phyloP scores from a whole-genome alignment of 345 rosid species.

The Hirschfeldia incana region DNA sequence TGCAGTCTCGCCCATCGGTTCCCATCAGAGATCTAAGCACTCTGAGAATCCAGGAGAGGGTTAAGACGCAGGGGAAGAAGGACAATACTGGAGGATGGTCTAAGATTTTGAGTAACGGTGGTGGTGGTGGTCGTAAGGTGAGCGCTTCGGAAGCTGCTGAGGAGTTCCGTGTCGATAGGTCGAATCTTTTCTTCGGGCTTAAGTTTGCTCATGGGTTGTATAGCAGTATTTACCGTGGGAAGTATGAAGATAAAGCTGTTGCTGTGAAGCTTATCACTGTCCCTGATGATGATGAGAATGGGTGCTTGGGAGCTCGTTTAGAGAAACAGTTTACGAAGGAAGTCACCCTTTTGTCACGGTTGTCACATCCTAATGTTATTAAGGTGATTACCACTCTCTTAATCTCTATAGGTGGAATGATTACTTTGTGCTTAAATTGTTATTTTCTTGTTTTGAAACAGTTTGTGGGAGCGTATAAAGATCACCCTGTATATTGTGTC shows the following conservation, averaged over 20 bases:
- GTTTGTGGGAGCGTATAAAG: constrained; percentile 78
- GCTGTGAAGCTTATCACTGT: constrained; percentile 90
- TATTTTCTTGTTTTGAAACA: constrained; percentile 40
- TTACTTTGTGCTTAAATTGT: no score
- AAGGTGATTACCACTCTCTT: constrained; percentile 53
- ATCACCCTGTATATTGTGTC: constrained; percentile 71
- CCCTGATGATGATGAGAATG: constrained; percentile 89
- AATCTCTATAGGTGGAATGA: no score
- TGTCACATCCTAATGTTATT: constrained; percentile 75
- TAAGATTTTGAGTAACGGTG: constrained; percentile 63
- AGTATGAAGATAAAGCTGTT: constrained; percentile 86
- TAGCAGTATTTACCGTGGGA: constrained; percentile 90
- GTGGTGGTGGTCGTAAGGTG: constrained; percentile 64
- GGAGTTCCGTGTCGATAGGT: constrained; percentile 70
- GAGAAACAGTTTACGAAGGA: constrained; percentile 88
- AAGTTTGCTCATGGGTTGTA: constrained; percentile 94
- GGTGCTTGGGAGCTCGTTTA: constrained; percentile 61
- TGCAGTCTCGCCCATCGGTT: constrained; percentile 43
- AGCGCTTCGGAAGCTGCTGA: constrained; percentile 71
- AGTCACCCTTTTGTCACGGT: constrained; percentile 75
- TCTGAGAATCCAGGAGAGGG: constrained; percentile 56
- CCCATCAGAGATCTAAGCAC: constrained; percentile 64
- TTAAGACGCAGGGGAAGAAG: constrained; percentile 46
- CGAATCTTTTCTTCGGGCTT: constrained; percentile 84
- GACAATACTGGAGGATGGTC: constrained; percentile 73